These are phyloP conservation scores for Phalaenopsis hybrid DNA, from an alignment of 116 monocot genomes.

Conservation along the genomic window DNA sequence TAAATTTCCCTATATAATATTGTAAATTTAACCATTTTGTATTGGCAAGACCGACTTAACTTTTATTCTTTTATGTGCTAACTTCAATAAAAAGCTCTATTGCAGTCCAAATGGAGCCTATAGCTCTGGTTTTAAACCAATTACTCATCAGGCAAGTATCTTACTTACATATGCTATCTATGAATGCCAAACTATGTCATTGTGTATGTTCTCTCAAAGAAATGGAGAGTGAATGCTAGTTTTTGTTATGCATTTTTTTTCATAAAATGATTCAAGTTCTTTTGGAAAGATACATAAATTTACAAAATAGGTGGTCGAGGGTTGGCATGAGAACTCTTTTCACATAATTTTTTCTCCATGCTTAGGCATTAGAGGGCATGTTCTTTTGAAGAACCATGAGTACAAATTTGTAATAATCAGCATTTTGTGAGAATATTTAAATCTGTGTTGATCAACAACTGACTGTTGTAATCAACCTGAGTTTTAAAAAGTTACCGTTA, in stretches of 20 bases:
- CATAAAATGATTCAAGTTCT: not conserved
- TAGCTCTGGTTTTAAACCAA: conserved; percentile 92
- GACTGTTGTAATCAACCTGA: not conserved
- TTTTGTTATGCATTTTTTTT: not conserved
- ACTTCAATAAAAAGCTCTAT: conserved; percentile 13
- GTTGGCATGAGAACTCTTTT: not conserved
- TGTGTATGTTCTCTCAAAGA: not conserved
- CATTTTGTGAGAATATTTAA: not conserved
- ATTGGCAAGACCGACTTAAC: not conserved
- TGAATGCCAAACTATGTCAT: not conserved
- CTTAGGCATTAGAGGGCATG: not conserved
- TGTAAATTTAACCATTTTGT: not conserved
- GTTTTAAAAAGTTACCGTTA: not conserved
- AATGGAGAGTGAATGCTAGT: not conserved
- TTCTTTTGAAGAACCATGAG: not conserved
- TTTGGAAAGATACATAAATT: not conserved
- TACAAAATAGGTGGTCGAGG: not conserved
- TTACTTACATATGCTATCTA: not conserved
- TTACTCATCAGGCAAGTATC: conserved; percentile 77
- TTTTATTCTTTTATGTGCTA: conserved; percentile 3
- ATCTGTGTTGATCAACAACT: not conserved
- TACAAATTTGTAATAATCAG: not conserved
- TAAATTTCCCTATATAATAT: not conserved
- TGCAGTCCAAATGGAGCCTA: conserved; percentile 96
- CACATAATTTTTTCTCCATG: not conserved